These are phyloP conservation scores for Fusarium illudens DNA, from an alignment of 2,329 filamentous ascomycete species.

Conservation along the genomic window DNA sequence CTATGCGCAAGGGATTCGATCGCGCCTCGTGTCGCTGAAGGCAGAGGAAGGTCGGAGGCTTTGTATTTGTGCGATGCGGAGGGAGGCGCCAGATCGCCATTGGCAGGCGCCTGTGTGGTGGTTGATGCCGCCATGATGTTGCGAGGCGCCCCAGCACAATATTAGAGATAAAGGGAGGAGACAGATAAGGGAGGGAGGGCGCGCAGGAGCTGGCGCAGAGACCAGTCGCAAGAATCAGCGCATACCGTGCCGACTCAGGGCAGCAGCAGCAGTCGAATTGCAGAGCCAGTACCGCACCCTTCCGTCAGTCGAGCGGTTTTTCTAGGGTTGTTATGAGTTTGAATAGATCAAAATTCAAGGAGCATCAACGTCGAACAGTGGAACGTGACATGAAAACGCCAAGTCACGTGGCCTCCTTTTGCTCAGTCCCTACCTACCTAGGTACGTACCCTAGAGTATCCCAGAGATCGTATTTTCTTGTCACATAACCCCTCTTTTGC, in stretches of 20 bases:
- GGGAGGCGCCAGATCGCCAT: constrained; percentile 22
- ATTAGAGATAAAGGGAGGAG: constrained; percentile 20
- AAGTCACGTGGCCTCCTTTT: constrained; percentile 35
- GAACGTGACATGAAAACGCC: constrained; percentile 39
- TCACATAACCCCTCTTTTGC: not conserved
- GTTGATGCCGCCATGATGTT: constrained; percentile 34
- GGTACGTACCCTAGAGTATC: not conserved
- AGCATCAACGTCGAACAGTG: constrained; percentile 1
- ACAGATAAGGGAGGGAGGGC: constrained; percentile 4
- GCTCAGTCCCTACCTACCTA: not conserved
- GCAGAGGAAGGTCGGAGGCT: constrained; percentile 77
- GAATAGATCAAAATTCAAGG: constrained; percentile 3
- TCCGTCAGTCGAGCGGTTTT: not conserved
- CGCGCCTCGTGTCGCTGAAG: constrained; percentile 74
- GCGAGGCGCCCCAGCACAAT: constrained; percentile 8
- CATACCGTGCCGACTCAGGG: constrained; percentile 21
- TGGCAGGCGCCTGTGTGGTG: constrained; percentile 32
- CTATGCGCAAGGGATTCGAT: constrained; percentile 80
- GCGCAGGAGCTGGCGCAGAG: constrained; percentile 20
- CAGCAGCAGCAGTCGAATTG: not conserved
- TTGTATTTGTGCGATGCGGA: constrained; percentile 64
- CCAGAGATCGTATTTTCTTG: not conserved
- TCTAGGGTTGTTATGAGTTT: constrained; percentile 3
- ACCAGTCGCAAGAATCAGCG: constrained; percentile 15
- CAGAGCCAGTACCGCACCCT: not conserved